Percentiles rank a stretch among this genome's conserved stretches.
Conservation (phyloP, 2,329 filamentous ascomycete genomes). For the Colletotrichum lindemuthianum region DNA sequence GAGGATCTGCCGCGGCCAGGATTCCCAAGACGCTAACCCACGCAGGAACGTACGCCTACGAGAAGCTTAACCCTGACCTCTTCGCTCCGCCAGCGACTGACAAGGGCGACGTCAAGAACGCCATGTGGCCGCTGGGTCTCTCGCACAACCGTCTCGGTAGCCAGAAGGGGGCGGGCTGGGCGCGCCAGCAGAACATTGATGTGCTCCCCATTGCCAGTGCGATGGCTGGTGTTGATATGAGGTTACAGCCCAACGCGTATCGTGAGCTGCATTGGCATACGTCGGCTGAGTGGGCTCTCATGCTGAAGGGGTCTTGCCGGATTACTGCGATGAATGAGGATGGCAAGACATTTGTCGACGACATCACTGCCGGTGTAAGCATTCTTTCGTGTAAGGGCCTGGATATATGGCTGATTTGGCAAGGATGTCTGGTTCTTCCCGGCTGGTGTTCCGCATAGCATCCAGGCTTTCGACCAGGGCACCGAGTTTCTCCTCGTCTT, state of each 20-base stretch:
- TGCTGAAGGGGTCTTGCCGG: conserved; percentile 63
- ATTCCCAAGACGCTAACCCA: neutral
- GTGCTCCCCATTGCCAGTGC: conserved; percentile 59
- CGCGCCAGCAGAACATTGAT: conserved; percentile 61
- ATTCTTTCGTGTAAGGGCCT: neutral
- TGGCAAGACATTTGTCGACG: conserved; percentile 58
- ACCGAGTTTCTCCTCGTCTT: conserved; percentile 70
- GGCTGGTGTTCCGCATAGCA: conserved; percentile 58
- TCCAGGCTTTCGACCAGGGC: conserved; percentile 65
- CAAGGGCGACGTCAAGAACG: conserved; percentile 55
- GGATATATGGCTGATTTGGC: neutral
- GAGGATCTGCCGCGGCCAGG: neutral
- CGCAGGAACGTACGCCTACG: conserved; percentile 49
- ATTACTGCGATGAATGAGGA: conserved; percentile 63
- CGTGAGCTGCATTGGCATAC: conserved; percentile 73
- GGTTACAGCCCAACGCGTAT: conserved; percentile 65
- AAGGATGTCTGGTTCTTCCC: conserved; percentile 67
- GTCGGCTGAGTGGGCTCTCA: conserved; percentile 61
- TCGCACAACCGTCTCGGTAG: conserved; percentile 59
- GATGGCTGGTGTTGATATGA: conserved; percentile 70
- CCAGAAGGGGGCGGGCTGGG: conserved; percentile 59
- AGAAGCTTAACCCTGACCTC: conserved; percentile 64
- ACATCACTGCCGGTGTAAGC: conserved; percentile 48
- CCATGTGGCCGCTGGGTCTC: conserved; percentile 65
- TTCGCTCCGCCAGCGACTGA: conserved; percentile 65